Evolutionary conservation across 441 rosid genomes (phyloP).

Genomic region (Adansonia gregorii): DNA sequence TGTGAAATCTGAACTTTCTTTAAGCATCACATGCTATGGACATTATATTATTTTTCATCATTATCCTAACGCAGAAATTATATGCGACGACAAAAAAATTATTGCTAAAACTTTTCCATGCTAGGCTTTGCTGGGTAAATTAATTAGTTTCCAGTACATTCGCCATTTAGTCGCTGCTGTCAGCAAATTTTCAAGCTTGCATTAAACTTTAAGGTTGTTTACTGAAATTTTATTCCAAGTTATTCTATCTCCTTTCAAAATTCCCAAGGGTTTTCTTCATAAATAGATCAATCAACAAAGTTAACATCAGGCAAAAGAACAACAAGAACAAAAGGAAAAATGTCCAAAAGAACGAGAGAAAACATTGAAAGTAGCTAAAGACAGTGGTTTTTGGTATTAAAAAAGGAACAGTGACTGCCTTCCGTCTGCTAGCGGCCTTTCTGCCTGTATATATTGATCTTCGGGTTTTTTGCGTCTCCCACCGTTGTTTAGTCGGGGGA

Average conservation of each 20-base stretch:
- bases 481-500: not conserved
- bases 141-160: not conserved
- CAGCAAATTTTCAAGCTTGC: not conserved
- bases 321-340: not conserved
- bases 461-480: not conserved
- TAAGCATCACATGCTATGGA: not conserved
- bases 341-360: not conserved
- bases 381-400: not conserved
- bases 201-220: not conserved
- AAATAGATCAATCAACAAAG: not conserved
- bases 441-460: not conserved
- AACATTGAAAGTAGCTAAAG: not conserved
- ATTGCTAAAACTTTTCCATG: not conserved
- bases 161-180: not conserved
- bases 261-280: not conserved
- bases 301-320: not conserved
- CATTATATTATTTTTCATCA: not conserved
- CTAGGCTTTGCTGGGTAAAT: not conserved
- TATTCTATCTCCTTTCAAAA: not conserved
- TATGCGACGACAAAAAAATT: not conserved
- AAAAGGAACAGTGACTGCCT: not conserved
- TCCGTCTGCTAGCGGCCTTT: not conserved
- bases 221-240: not conserved
- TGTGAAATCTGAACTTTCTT: not conserved
- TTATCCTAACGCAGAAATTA: not conserved